These are phyloP conservation scores for Sclerotinia spermophila DNA, from an alignment of 2,329 filamentous ascomycete genomes.

Conservation along the genomic window DNA sequence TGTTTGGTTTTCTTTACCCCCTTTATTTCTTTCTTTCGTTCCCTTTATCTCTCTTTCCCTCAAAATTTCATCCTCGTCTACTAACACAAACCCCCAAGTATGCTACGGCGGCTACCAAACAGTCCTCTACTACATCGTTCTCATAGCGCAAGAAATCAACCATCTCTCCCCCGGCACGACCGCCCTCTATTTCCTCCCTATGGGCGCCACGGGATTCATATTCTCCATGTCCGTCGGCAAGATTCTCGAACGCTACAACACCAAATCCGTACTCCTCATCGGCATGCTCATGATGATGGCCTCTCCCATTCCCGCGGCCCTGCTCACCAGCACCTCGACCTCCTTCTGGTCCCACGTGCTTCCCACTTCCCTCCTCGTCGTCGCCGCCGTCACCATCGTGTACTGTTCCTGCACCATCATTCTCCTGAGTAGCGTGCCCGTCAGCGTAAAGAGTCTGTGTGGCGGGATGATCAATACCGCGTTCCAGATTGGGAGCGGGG, in stretches of 20 bases:
- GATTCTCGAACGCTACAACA: constrained; percentile 40
- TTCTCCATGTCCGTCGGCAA: constrained; percentile 39
- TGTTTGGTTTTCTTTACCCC: constrained; percentile 6
- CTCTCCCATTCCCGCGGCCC: constrained; percentile 4
- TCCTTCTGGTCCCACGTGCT: constrained; percentile 8
- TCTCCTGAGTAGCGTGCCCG: constrained; percentile 41
- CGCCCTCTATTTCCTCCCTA: constrained; percentile 42
- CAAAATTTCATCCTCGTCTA: not conserved
- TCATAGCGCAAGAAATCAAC: constrained; percentile 42
- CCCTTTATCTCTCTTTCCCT: not conserved
- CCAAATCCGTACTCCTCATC: constrained; percentile 8
- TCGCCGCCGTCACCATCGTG: constrained; percentile 41
- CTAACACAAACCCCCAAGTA: constrained; percentile 28
- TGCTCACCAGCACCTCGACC: not conserved
- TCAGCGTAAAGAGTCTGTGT: constrained; percentile 42
- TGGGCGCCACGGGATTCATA: constrained; percentile 41
- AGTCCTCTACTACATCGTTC: constrained; percentile 43
- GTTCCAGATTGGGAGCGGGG: constrained; percentile 43
- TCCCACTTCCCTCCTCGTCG: constrained; percentile 33
- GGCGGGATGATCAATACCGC: constrained; percentile 44
- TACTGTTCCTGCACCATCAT: constrained; percentile 44
- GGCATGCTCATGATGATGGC: constrained; percentile 19
- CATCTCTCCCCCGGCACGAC: constrained; percentile 40
- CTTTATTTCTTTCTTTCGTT: not conserved
- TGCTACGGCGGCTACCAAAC: constrained; percentile 44